Evolutionary conservation across 331 rosid genomes (phyloP), one percentile per base, ranked within the genome.

Genomic region (Acacia pycnantha): DNA sequence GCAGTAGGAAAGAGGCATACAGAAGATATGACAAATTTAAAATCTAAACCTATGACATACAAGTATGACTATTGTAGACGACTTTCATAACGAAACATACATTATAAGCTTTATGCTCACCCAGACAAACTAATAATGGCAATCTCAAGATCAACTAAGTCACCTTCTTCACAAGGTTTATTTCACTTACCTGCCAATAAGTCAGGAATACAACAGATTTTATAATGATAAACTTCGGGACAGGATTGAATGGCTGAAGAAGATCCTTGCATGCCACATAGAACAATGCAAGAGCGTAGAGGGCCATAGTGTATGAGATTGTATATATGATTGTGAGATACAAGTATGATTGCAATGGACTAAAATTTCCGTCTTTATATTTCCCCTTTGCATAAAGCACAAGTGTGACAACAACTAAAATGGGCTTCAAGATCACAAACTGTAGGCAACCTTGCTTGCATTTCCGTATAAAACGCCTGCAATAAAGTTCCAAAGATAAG

Each of bases 401-500:
- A 70, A 96, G 99, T 2, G 99, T 94, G 43, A 94, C 90, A 50
- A 86, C 97, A 61, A 86, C 99, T 89, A 96, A 86, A 83, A 90
- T 77, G 79, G 99, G 99, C 92, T 96, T 96, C 94, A 96, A 90
- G 82, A 96, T 92, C 82, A 96, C 99, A 89, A 96, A 96, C 88
- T 96, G 98, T 91, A 93, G 82, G 82, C 98, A 95, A 44, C 98
- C 98, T 92, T 95, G 98, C 89, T 95, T 95, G 96, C 99, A 96
- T 72, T 95, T 94, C 40, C 99, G 97, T 73, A 96, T 96, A 84
- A 96, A 96, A 86, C 98, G 98, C 91, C 99, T 96, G 91, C 88
- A 85, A 74, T 37, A 77, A 85, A 88, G 81, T 81, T 82, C 73
- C 48, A 77, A 14, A 79, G 24, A 67, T 70, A 37, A 78, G 81